Percentiles rank a stretch among this genome's conserved stretches.
phyloP scores from a whole-genome alignment of 2,329 filamentous ascomycete genomes.

The Fulvia fulva region DNA sequence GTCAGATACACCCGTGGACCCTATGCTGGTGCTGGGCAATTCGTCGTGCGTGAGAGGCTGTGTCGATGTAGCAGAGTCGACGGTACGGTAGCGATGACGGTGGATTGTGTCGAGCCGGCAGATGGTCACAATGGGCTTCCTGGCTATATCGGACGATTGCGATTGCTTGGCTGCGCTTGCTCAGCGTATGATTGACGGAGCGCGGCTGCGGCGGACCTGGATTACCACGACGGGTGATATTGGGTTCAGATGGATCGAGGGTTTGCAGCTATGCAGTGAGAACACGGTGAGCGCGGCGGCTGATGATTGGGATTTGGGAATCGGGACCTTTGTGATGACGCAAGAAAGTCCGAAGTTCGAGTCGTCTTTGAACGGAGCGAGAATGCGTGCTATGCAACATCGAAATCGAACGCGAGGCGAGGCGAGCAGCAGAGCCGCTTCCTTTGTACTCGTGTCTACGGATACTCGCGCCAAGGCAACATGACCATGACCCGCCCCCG shows the following conservation, averaged over 20 bases:
- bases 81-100: neutral
- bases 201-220: slow-evolving; percentile 16
- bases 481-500: slow-evolving; percentile 4
- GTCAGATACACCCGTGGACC: neutral
- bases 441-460: slow-evolving; percentile 15
- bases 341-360: neutral
- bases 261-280: slow-evolving; percentile 8
- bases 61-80: neutral
- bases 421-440: slow-evolving; percentile 11
- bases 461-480: slow-evolving; percentile 7
- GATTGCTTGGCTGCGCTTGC: slow-evolving; percentile 7
- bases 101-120: neutral
- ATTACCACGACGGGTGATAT: slow-evolving; percentile 4
- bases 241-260: slow-evolving; percentile 14
- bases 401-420: slow-evolving; percentile 2
- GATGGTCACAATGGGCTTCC: slow-evolving; percentile 1
- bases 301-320: neutral
- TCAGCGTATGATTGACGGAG: slow-evolving; percentile 10
- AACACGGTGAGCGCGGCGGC: neutral
- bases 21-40: neutral
- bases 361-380: neutral
- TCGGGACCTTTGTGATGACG: neutral
- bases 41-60: neutral
- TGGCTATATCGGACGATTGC: slow-evolving; percentile 7
- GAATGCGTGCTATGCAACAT: neutral